Percentiles rank a stretch among this genome's conserved stretches.
Evolutionary conservation across 2,329 filamentous ascomycete genomes (phyloP).

Genomic region (Clarireedia homoeocarpa): DNA sequence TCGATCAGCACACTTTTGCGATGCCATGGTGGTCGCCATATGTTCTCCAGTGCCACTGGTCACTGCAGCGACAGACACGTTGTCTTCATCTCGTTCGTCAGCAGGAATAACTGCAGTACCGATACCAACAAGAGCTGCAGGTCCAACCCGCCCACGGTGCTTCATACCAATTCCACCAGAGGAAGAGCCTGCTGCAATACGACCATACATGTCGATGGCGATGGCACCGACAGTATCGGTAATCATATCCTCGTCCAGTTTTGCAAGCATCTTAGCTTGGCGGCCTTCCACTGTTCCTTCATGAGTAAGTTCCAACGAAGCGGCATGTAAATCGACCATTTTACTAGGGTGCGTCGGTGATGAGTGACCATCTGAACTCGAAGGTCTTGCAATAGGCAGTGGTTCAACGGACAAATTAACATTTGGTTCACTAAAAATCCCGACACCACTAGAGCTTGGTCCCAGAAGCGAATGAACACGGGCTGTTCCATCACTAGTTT

Average conservation of each 20-base stretch:
- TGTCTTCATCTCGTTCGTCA: conserved; percentile 60
- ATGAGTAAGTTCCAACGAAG: conserved; percentile 15
- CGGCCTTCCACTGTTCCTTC: conserved; percentile 19
- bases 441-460: conserved; percentile 12
- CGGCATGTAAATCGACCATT: conserved; percentile 1
- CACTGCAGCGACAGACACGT: conserved; percentile 69
- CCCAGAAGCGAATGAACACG: conserved; percentile 25
- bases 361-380: conserved; percentile 21
- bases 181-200: conserved; percentile 89
- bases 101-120: conserved; percentile 83
- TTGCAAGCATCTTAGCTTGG: conserved; percentile 2
- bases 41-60: conserved; percentile 96
- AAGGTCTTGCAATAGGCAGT: conserved; percentile 4
- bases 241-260: conserved; percentile 50
- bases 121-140: conserved; percentile 85
- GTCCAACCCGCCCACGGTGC: conserved; percentile 81
- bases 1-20: conserved; percentile 76
- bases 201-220: conserved; percentile 76
- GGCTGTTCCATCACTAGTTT: conserved; percentile 19
- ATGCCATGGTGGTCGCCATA: conserved; percentile 92
- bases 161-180: conserved; percentile 99
- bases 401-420: conserved; percentile 12
- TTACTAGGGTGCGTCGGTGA: conserved; percentile 16
- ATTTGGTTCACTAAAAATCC: conserved; percentile 16
- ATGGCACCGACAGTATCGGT: conserved; percentile 96